A percentile compares a stretch with the other conserved stretches of the same genome.
Conservation (phyloP, 441 rosid genomes). For the Kokia cookei region DNA sequence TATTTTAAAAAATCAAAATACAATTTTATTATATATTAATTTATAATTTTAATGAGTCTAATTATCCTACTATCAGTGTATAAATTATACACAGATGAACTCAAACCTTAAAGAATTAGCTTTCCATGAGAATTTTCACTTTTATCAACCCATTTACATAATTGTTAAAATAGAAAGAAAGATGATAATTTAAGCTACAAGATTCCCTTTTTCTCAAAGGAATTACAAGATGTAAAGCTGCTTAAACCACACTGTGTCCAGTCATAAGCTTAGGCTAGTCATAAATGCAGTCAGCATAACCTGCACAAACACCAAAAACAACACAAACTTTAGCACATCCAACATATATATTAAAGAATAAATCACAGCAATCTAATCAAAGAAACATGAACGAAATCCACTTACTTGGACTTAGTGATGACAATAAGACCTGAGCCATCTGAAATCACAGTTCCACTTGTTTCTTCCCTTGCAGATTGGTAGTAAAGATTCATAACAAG, state of each 20-base stretch:
- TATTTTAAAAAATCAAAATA: too few species aligned
- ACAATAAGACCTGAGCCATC: conserved; percentile 56
- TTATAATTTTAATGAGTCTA: too few species aligned
- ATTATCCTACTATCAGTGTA: too few species aligned
- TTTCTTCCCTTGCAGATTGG: conserved; percentile 61
- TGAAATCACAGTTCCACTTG: conserved; percentile 71
- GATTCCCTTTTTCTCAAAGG: not conserved
- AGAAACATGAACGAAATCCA: not conserved
- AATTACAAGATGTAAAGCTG: not conserved
- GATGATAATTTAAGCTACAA: not conserved
- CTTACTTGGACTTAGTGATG: conserved; percentile 66
- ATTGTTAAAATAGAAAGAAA: not conserved
- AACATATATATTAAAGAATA: not conserved
- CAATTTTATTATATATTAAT: too few species aligned
- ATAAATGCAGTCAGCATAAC: conserved; percentile 39
- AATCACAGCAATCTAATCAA: not conserved
- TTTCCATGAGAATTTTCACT: too few species aligned
- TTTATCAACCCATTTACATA: not conserved
- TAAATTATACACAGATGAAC: too few species aligned
- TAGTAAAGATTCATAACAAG: conserved; percentile 82
- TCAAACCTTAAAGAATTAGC: too few species aligned
- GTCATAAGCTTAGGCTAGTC: conserved; percentile 6
- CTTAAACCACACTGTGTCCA: not conserved
- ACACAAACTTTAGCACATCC: not conserved
- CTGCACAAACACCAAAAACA: conserved; percentile 13